These are phyloP conservation scores for Gastrolobium bilobum DNA, from an alignment of 306 rosid species.

Conservation along the genomic window DNA sequence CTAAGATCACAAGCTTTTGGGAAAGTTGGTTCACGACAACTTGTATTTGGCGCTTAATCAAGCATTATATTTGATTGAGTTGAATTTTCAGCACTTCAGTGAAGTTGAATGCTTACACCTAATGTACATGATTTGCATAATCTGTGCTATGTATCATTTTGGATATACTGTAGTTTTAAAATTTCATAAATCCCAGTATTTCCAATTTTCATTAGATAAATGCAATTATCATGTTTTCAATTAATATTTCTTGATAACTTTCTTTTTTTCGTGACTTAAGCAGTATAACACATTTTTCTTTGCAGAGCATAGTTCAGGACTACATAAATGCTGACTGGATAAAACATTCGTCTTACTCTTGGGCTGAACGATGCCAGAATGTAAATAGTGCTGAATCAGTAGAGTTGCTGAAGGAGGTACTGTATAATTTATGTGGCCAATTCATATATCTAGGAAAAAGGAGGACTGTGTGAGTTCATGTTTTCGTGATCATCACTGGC, in stretches of 20 bases:
- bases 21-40: no score
- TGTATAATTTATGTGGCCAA: conserved; percentile 39
- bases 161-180: conserved; percentile 15
- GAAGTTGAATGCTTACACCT: conserved; percentile 3
- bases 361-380: conserved; percentile 72
- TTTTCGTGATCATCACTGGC: conserved; percentile 28
- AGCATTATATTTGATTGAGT: conserved; percentile 31
- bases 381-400: conserved; percentile 76
- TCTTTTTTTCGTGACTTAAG: conserved; percentile 41
- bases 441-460: conserved; percentile 11
- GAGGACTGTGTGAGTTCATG: conserved; percentile 21
- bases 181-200: conserved; percentile 7
- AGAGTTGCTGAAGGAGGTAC: conserved; percentile 86
- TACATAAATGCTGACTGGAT: conserved; percentile 74
- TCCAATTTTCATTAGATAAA: conserved; percentile 33
- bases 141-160: not conserved
- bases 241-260: conserved; percentile 10
- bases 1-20: no score
- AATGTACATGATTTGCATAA: not conserved
- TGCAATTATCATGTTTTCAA: conserved; percentile 14
- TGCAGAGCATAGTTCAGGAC: conserved; percentile 70
- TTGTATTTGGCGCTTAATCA: not conserved
- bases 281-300: conserved; percentile 27
- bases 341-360: conserved; percentile 60
- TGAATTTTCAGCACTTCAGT: conserved; percentile 14